A percentile compares a stretch with the other conserved stretches of the same genome.
Conservation (phyloP, 2,329 filamentous ascomycete genomes). For the Sphaerulina vaccinii region DNA sequence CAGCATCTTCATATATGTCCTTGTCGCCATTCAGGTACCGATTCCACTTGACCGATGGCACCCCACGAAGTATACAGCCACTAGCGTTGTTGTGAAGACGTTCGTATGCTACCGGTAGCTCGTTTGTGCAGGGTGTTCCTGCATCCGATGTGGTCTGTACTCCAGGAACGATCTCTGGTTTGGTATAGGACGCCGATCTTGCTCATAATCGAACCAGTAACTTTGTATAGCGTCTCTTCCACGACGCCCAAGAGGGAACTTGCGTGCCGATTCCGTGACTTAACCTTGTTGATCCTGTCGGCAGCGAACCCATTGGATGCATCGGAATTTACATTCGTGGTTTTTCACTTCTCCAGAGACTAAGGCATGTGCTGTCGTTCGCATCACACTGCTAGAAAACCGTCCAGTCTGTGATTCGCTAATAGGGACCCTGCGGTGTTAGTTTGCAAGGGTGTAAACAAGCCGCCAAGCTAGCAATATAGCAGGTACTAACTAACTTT, state of each 20-base stretch:
- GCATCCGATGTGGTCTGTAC: not conserved
- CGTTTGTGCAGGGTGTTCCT: not conserved
- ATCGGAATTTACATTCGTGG: too few species aligned
- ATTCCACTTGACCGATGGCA: not conserved
- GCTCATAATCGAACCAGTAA: not conserved
- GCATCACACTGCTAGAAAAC: too few species aligned
- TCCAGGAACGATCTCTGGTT: not conserved
- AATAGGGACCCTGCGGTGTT: too few species aligned
- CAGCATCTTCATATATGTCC: not conserved
- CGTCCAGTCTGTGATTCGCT: too few species aligned
- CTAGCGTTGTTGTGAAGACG: not conserved
- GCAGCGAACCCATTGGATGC: not conserved
- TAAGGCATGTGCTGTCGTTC: too few species aligned
- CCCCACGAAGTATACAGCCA: not conserved
- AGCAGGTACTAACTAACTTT: too few species aligned
- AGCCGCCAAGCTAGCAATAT: too few species aligned
- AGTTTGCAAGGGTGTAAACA: too few species aligned
- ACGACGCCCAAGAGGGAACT: not conserved
- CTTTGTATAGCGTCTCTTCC: not conserved
- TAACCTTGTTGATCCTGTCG: not conserved
- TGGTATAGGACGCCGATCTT: not conserved
- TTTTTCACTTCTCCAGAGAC: too few species aligned
- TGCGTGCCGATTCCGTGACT: not conserved
- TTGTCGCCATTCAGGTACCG: not conserved
- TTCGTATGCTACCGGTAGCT: not conserved